These are phyloP conservation scores for Calycina herbarum DNA, from an alignment of 2,329 filamentous ascomycete genomes.

Conservation along the genomic window DNA sequence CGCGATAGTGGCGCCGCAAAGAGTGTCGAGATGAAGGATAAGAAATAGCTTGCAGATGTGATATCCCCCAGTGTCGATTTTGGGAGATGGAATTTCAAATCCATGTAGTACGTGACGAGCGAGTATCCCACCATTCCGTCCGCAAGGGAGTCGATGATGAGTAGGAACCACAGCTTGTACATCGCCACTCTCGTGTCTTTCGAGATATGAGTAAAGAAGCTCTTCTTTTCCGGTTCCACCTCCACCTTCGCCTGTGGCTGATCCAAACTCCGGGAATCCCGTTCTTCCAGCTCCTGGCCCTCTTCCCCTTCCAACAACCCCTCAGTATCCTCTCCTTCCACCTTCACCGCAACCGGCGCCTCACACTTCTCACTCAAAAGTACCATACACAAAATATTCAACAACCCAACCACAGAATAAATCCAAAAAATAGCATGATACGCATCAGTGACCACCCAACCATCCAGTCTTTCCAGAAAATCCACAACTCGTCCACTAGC, in stretches of 20 bases:
- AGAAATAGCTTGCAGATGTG: constrained; percentile 53
- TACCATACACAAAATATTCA: constrained; percentile 56
- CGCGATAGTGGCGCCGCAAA: constrained; percentile 50
- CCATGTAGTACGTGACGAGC: constrained; percentile 59
- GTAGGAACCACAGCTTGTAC: constrained; percentile 64
- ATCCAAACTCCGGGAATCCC: not conserved
- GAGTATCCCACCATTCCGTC: constrained; percentile 64
- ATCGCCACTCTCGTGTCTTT: constrained; percentile 56
- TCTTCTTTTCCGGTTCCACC: constrained; percentile 21
- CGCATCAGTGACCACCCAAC: constrained; percentile 47
- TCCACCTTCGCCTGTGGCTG: not conserved
- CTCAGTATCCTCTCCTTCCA: constrained; percentile 19
- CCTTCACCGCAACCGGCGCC: constrained; percentile 9
- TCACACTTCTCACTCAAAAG: constrained; percentile 45
- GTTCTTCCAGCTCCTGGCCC: constrained; percentile 15
- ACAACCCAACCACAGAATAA: constrained; percentile 54
- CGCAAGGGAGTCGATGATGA: constrained; percentile 63
- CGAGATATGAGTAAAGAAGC: constrained; percentile 56
- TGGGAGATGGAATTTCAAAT: constrained; percentile 53
- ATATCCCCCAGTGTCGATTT: constrained; percentile 63
- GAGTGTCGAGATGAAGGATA: constrained; percentile 54
- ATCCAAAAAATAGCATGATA: constrained; percentile 57
- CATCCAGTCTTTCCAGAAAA: constrained; percentile 43
- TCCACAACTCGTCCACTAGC: constrained; percentile 59
- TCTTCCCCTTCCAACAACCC: constrained; percentile 22